Evolutionary conservation across 495 filamentous ascomycete species (phyloP), one percentile per base, ranked within the genome.

Genomic region (Penicillium pulvis): DNA sequence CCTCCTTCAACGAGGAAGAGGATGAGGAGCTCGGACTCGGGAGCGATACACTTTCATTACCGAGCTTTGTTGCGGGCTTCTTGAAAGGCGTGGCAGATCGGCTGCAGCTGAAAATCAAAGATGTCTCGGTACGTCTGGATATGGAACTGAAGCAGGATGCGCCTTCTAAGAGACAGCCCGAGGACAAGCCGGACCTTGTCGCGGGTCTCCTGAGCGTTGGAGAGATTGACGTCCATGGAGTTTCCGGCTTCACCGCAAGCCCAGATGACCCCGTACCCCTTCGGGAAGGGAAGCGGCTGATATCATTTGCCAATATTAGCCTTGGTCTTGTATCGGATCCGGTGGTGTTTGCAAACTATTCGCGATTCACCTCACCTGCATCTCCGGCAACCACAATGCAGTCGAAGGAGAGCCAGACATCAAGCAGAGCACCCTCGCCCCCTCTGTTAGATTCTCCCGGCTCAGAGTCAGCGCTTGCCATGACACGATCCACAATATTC

Each of bases 61-160:
- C 95, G 10, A 83, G 75, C 3, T 93, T 97, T 62, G 78, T 99
- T 14, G 86, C 91, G 10, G 86, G 83, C 24, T 93, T 95, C 63
- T 71, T 98, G 0, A 87, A 91, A 68, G 92, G 92, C 6, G 84
- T 97, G 55, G 77, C 85, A 33, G 91, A 97, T 66, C 84, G 93
- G 41, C 71, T 96, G 24, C 83, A 91, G 71, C 71, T 97, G 17
- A 79, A 78, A 31, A 80, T 97, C 41, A 81, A 79, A 44, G 84
- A 92, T 60, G 77, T 92, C 17, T 78, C 85, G 47, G 71, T 91
- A 30, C 83, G 86, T 0, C 71, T 87, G 16, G 87, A 92, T 41
- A 74, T 81, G 51, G 79, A 80, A 53, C 63, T 84, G 6, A 75
- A 77, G 50, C 75, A 79, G 35, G 77, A 80, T 53, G 75, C 70